Evolutionary conservation across 2,329 filamentous ascomycete genomes (phyloP), one percentile per base, ranked within the genome.

Genomic region (Aspergillus brunneoviolaceus): DNA sequence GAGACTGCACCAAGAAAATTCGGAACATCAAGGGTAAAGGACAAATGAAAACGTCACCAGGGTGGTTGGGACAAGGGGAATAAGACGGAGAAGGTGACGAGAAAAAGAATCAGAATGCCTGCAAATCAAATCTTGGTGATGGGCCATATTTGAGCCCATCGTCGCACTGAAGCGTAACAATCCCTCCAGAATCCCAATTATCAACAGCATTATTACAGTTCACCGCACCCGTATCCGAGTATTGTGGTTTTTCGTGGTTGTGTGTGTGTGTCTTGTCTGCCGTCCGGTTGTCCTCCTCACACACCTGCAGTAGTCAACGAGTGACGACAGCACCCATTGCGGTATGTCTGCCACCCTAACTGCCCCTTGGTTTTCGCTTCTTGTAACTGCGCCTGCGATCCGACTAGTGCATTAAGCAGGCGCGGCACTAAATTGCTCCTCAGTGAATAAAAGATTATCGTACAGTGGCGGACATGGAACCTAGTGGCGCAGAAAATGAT

Each of bases 401-500:
- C 71, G 65, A 64, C 58, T 68, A 60, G 59, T 61, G 56, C 64
- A 66, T 72, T 69, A 73, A 60, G 53, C 27, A 55, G 66, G 64
- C 66, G 66, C 53, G 60, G 63, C 56, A 60, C 64, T 59, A 59
- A 60, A 63, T 59, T 64, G 62, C 55, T 63, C 66, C 60, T 66
- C 63, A 63, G 68, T 67, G 67, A 72, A 45, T 19, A 69, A 68
- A 75, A 78, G 69, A 79, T 76, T 80, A 81, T 79, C 74, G 74
- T 78, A 79, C 78, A 76, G 71, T 71, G 70, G 70, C 68, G 70
- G 68, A 69, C 65, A 69, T 69, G 69, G 67, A 67, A 71, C 67
- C 67, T 71, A 70, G 73, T 66, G 69, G 67, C 65, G 65, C 65
- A 67, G 71, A 63, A 71, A 70, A 73, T 70, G 66, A 70, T 65